Evolutionary conservation across 2,329 filamentous ascomycete genomes (phyloP).

Genomic region (Talaromyces rugulosus): DNA sequence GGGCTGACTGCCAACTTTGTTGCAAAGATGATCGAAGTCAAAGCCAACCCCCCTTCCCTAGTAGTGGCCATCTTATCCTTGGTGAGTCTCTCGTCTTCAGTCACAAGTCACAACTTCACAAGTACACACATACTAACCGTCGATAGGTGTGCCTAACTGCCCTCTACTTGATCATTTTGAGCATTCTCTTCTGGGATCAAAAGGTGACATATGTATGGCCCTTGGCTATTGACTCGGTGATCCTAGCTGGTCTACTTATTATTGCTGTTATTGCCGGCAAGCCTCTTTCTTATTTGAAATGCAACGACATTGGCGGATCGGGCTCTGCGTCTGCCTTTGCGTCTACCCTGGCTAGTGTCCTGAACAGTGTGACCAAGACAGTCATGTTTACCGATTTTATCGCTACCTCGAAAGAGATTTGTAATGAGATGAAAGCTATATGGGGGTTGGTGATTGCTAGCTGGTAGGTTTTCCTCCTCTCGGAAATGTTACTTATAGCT

Average conservation of each 20-base stretch:
- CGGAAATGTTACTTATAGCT: not conserved
- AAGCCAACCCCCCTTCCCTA: constrained; percentile 64
- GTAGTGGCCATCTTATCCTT: constrained; percentile 48
- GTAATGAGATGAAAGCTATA: constrained; percentile 78
- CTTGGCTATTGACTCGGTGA: constrained; percentile 60
- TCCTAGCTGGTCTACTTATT: constrained; percentile 74
- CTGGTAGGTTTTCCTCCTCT: constrained; percentile 47
- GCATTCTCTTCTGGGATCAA: constrained; percentile 75
- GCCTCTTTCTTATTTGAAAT: constrained; percentile 74
- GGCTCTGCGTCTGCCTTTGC: constrained; percentile 49
- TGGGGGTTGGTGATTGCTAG: constrained; percentile 83
- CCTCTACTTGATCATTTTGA: constrained; percentile 74
- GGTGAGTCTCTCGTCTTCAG: not conserved
- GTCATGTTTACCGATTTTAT: constrained; percentile 51
- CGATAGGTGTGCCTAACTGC: constrained; percentile 69
- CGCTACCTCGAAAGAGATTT: constrained; percentile 61
- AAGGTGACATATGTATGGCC: constrained; percentile 71
- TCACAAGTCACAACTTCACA: not conserved
- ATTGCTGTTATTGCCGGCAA: constrained; percentile 73
- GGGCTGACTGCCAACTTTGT: constrained; percentile 82
- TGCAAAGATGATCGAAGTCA: constrained; percentile 63
- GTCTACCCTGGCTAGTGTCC: constrained; percentile 50
- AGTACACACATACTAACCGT: not conserved
- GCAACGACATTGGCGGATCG: constrained; percentile 52
- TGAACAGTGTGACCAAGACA: constrained; percentile 37